These are phyloP conservation scores for Schoenoplectus tabernaemontani DNA, from an alignment of 202 grass and related monocot genomes.

Conservation along the genomic window DNA sequence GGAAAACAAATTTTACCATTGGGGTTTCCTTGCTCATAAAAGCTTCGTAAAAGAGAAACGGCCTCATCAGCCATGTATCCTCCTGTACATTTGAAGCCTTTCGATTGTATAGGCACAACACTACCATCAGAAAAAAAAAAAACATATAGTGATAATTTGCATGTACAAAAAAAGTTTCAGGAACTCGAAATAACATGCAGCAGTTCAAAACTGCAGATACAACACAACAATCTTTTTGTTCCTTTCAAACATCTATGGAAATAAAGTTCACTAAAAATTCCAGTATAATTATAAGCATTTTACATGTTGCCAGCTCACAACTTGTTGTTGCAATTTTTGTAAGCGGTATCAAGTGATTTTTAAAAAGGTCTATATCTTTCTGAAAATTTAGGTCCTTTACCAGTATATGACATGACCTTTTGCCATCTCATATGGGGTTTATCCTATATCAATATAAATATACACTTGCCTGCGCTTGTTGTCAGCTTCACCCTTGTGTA, in stretches of 20 bases:
- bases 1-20: slow-evolving; percentile 45
- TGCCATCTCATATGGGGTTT: background rate
- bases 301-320: background rate
- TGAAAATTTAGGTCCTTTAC: background rate
- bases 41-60: slow-evolving; percentile 59
- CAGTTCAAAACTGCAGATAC: background rate
- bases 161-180: background rate
- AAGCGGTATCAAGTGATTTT: background rate
- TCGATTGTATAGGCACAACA: slow-evolving; percentile 26
- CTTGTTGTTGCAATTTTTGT: background rate
- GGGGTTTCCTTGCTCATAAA: slow-evolving; percentile 95
- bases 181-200: background rate
- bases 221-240: background rate
- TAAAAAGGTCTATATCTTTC: background rate
- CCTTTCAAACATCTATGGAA: background rate
- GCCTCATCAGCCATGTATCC: slow-evolving; percentile 75
- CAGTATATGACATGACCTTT: background rate
- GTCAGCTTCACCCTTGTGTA: slow-evolving; percentile 40
- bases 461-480: slow-evolving; percentile 37
- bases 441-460: background rate
- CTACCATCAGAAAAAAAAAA: slow-evolving; percentile 15
- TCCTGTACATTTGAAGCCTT: slow-evolving; percentile 71
- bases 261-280: background rate
- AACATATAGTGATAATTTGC: background rate
- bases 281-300: background rate